Base-by-base conservation (phyloP, 2,329 filamentous ascomycete species). In the Lasiodiplodia gonubiensis region DNA sequence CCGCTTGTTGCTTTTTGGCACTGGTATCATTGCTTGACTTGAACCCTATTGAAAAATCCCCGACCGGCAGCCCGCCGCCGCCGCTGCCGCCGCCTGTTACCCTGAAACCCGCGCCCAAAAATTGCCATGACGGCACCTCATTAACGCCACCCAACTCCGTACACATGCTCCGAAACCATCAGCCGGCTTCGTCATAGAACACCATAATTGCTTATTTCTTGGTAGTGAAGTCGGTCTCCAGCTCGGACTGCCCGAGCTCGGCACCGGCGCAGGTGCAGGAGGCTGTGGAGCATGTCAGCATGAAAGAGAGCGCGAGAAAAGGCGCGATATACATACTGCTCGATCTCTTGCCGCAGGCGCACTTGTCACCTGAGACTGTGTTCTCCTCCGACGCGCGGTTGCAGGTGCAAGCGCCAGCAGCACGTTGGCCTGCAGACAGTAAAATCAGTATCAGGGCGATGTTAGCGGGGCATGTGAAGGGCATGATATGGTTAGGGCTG, bases 191-290 rank as follows among this genome's bases (percentile, higher is more conserved):
- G 4, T n/a, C 21, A 42, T 42, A 27, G 30, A 18, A 37, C 42
- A n/a, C 27, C 53, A 30, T 33, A 37, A 21, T 12, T 30, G 35
- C 33, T 27, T 75, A 79, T 73, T 79, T 79, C 82, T 86, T 88
- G 66, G 90, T 92, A 46, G 93, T 97, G 77, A 97, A 97, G 80
- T 97, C 94, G 60, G 86, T 92, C 87, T 97, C 94, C 72, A 90
- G 81, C 68, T 79, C 79, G 71, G 90, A 87, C 68, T 85, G 84
- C 48, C 86, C 86, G 71, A 86, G 85, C 59, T 86, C 78, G 21
- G 87, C 87, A 78, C 92, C 94, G 80, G 93, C 90, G 78, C 93
- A 97, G n/a, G 91, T 95, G 82, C 92, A 95, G 5, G 80, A 75
- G 64, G 76, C 78, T 81, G 42, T 54, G 23, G 23, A 14, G 25